A percentile compares a stretch with the other conserved stretches of the same genome.
Conservation (phyloP, 139 green algal species). For the Chlamydomonas sphaeroides region DNA sequence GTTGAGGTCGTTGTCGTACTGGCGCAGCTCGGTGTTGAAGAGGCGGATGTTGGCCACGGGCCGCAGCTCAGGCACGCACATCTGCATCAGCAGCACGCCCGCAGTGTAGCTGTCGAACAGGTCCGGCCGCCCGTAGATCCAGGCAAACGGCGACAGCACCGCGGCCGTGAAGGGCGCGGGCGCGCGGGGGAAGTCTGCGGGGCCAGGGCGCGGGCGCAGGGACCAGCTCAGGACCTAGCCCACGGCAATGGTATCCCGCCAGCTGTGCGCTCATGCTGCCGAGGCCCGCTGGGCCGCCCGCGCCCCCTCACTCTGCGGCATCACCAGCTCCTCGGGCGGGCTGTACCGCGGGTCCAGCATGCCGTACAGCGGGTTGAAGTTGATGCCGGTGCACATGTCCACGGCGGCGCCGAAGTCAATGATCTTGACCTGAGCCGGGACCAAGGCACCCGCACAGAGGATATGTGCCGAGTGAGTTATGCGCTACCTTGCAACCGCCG, state of each 20-base stretch:
- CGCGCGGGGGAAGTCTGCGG: slow-evolving; percentile 75
- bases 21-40: slow-evolving; percentile 70
- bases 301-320: slow-evolving; percentile 76
- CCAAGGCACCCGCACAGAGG: too few species aligned
- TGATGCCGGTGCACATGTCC: slow-evolving; percentile 92
- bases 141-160: slow-evolving; percentile 80
- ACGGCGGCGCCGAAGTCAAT: slow-evolving; percentile 94
- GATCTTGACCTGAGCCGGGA: slow-evolving; percentile 90
- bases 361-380: slow-evolving; percentile 90
- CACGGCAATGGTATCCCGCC: too few species aligned
- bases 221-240: too few species aligned
- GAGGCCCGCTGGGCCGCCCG: too few species aligned
- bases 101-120: slow-evolving; percentile 90
- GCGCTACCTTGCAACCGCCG: too few species aligned
- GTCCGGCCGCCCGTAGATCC: slow-evolving; percentile 83
- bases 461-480: too few species aligned
- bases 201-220: background rate
- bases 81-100: slow-evolving; percentile 81
- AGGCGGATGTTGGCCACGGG: slow-evolving; percentile 51
- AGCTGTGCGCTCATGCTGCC: too few species aligned
- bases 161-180: slow-evolving; percentile 76
- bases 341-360: slow-evolving; percentile 93
- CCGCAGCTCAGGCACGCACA: slow-evolving; percentile 81
- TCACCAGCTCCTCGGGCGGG: slow-evolving; percentile 91
- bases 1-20: slow-evolving; percentile 65